phyloP scores from a whole-genome alignment of 495 filamentous ascomycete genomes.

The Penicillium tannophilum region DNA sequence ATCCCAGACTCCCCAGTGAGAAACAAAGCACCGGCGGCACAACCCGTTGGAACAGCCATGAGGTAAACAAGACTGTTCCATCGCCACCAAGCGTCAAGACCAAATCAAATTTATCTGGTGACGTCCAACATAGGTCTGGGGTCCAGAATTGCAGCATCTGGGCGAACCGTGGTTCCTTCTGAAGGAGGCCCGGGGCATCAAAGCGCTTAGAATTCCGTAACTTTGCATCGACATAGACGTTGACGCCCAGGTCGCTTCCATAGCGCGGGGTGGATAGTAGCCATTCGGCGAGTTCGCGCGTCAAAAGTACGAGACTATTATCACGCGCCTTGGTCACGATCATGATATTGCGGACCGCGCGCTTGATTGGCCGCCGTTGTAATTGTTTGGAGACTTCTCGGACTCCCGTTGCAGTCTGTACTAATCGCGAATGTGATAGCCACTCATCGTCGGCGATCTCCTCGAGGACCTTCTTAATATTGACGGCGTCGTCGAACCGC shows the following conservation, averaged over 20 bases:
- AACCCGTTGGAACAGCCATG: constrained; percentile 91
- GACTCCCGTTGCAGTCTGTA: constrained; percentile 93
- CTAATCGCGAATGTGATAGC: constrained; percentile 86
- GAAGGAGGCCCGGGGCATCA: constrained; percentile 69
- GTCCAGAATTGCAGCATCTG: constrained; percentile 91
- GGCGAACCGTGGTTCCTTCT: constrained; percentile 68
- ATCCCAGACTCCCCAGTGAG: constrained; percentile 84
- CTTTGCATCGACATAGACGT: constrained; percentile 93
- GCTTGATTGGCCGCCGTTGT: constrained; percentile 82
- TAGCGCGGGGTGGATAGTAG: constrained; percentile 82
- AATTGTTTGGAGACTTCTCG: constrained; percentile 93
- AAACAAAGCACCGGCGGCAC: constrained; percentile 91
- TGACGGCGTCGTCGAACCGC: constrained; percentile 92
- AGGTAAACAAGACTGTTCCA: constrained; percentile 88
- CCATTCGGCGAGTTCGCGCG: constrained; percentile 83
- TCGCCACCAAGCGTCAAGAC: constrained; percentile 92
- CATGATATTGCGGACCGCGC: constrained; percentile 88
- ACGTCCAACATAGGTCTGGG: constrained; percentile 87
- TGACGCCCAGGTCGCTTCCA: constrained; percentile 76
- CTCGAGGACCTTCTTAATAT: constrained; percentile 92
- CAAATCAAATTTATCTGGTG: constrained; percentile 88
- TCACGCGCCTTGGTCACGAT: constrained; percentile 96
- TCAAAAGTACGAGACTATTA: constrained; percentile 82
- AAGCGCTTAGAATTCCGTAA: constrained; percentile 85
- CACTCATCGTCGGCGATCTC: constrained; percentile 89